Base-by-base conservation (phyloP, 768 basidiomycete genomes). In the Pleurotus djamor region DNA sequence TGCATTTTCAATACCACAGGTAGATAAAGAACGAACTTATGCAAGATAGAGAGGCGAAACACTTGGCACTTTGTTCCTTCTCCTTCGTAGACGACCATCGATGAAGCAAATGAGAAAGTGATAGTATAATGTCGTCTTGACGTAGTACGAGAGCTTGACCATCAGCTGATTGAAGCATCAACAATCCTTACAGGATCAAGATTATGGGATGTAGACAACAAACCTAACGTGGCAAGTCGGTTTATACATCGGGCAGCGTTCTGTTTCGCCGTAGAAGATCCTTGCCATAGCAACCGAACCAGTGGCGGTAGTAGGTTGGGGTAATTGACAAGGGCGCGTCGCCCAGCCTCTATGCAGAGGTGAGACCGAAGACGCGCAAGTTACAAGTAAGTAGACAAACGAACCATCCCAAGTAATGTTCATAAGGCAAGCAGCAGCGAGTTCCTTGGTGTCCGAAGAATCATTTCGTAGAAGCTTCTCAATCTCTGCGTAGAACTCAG, bases 371-470 rank as follows among this genome's bases (percentile, higher is more conserved):
- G 47, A 48, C 5, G 44, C 5, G 6, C 12, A 34, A 17, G 17
- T n/a, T 5, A 13, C 34, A 33, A 7, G n/a, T n/a, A n/a, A n/a
- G 5, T 32, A 48, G 16, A 4, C 7, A 8, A 33, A 28, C 17
- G 16, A 33, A 58, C 57, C 57, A 33, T 58, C 47, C 57, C 57
- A 58, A 17, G 57, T 35, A 13, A 58, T n/a, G 36, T 58, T 58
- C 57, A 58, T 28, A 9, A 58, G n/a, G 16, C 57, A 58, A 3
- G 28, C 47, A n/a, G 48, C 28, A 4, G 57, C 41, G n/a, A 47
- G 21, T 48, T 58, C 57, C 16, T 58, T 58, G 28, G 32, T 37
- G 34, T 45, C 44, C 13, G 44, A 37, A 10, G 44, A 58, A 8
- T 17, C 57, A 37, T 17, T 16, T 9, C 10, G 16, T 32, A 58